These are phyloP conservation scores for Eucalyptus sp. DNA, from an alignment of 345 rosid species.

Conservation along the genomic window DNA sequence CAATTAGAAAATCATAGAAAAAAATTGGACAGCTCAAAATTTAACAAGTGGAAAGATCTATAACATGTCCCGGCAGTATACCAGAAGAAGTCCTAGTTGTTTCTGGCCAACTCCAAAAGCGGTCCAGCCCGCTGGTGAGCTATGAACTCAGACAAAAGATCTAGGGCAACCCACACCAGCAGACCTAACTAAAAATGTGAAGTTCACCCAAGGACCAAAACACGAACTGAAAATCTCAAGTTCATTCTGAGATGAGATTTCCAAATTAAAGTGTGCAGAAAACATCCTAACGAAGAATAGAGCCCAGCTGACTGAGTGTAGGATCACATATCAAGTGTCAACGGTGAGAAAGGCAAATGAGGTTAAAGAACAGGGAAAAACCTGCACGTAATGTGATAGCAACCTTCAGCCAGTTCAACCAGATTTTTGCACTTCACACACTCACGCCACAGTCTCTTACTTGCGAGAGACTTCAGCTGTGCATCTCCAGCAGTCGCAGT, in stretches of 20 bases:
- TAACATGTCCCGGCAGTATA: background rate
- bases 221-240: background rate
- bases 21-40: background rate
- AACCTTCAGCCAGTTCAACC: constrained; percentile 52
- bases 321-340: background rate
- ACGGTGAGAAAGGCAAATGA: background rate
- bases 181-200: background rate
- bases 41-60: background rate
- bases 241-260: background rate
- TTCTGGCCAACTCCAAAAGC: background rate
- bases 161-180: background rate
- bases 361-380: background rate
- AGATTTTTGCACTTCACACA: constrained; percentile 42
- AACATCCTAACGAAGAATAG: background rate
- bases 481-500: constrained; percentile 21
- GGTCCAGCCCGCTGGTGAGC: background rate
- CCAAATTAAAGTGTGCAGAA: background rate
- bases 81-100: background rate
- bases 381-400: constrained; percentile 69
- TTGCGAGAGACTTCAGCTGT: constrained; percentile 44
- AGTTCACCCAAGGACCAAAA: background rate
- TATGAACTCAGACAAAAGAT: background rate
- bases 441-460: constrained; percentile 36
- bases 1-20: background rate
- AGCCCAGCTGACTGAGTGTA: background rate